Evolutionary conservation across 495 filamentous ascomycete species (phyloP).

Genomic region (Penicillium fimorum): DNA sequence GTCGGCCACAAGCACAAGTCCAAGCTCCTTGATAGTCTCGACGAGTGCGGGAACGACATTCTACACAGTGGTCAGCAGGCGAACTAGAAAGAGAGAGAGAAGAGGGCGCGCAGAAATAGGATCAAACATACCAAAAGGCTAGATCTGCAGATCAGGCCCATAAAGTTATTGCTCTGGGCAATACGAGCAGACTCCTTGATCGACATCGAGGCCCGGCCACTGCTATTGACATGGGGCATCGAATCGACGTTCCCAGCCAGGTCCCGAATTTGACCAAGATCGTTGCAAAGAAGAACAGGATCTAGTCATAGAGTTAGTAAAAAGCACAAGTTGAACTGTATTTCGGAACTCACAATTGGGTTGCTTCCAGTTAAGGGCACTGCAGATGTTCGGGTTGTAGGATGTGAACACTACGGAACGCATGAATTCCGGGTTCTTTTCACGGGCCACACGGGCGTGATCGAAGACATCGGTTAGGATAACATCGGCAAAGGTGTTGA

Average conservation of each 20-base stretch:
- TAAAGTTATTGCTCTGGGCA: constrained; percentile 94
- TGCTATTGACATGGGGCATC: constrained; percentile 52
- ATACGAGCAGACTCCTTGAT: constrained; percentile 94
- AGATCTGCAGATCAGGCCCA: constrained; percentile 90
- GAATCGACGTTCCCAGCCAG: constrained; percentile 43
- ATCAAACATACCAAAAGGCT: constrained; percentile 68
- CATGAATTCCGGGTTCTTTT: constrained; percentile 64
- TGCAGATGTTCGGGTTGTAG: constrained; percentile 85
- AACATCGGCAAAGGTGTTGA: constrained; percentile 81
- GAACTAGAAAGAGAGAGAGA: background rate
- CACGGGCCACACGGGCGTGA: constrained; percentile 75
- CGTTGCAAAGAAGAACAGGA: constrained; percentile 92
- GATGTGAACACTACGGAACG: constrained; percentile 89
- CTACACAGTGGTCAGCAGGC: constrained; percentile 46
- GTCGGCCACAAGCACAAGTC: constrained; percentile 89
- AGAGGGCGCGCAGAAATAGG: background rate
- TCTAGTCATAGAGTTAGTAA: constrained; percentile 46
- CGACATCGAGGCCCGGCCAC: constrained; percentile 69
- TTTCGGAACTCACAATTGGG: constrained; percentile 71
- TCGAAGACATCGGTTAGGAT: constrained; percentile 86
- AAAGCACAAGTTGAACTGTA: background rate
- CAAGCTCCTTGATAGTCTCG: constrained; percentile 89
- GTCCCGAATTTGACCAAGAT: constrained; percentile 63
- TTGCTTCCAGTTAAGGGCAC: constrained; percentile 97
- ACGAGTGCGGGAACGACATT: constrained; percentile 89